phyloP scores from a whole-genome alignment of 2,329 filamentous ascomycete genomes.

The Colletotrichum spaethianum region DNA sequence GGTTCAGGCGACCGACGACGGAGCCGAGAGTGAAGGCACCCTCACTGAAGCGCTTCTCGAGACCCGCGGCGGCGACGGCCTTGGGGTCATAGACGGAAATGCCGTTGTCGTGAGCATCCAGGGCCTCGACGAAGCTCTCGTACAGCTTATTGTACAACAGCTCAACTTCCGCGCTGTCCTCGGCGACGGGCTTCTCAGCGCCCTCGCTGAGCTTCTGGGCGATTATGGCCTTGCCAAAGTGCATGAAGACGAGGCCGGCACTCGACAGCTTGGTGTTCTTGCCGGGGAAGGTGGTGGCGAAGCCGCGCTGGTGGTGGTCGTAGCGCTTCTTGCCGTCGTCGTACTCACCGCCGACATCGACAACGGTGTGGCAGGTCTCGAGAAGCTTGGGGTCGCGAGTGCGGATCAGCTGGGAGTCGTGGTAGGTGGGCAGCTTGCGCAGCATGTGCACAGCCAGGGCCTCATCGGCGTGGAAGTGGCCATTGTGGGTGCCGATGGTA shows the following conservation, averaged over 20 bases:
- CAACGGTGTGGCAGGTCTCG: constrained; percentile 90
- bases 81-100: constrained; percentile 85
- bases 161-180: constrained; percentile 76
- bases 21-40: constrained; percentile 88
- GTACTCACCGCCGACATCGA: constrained; percentile 98
- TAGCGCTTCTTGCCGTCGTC: constrained; percentile 82
- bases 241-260: constrained; percentile 94
- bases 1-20: constrained; percentile 85
- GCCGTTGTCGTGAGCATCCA: constrained; percentile 98
- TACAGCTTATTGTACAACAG: constrained; percentile 92
- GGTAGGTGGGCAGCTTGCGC: constrained; percentile 87
- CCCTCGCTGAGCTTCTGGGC: constrained; percentile 67
- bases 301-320: constrained; percentile 97
- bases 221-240: constrained; percentile 91
- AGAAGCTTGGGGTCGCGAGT: constrained; percentile 88
- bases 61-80: constrained; percentile 76
- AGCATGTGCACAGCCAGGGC: constrained; percentile 97
- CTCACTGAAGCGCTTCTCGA: constrained; percentile 87
- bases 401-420: constrained; percentile 80
- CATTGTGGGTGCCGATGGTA: constrained; percentile 94
- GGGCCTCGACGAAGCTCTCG: constrained; percentile 92
- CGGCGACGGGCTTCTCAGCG: constrained; percentile 60
- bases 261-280: constrained; percentile 91
- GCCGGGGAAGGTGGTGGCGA: constrained; percentile 86
- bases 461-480: constrained; percentile 99